These are phyloP conservation scores for Neoboletus magnificus DNA, from an alignment of 768 basidiomycete species.

Conservation along the genomic window DNA sequence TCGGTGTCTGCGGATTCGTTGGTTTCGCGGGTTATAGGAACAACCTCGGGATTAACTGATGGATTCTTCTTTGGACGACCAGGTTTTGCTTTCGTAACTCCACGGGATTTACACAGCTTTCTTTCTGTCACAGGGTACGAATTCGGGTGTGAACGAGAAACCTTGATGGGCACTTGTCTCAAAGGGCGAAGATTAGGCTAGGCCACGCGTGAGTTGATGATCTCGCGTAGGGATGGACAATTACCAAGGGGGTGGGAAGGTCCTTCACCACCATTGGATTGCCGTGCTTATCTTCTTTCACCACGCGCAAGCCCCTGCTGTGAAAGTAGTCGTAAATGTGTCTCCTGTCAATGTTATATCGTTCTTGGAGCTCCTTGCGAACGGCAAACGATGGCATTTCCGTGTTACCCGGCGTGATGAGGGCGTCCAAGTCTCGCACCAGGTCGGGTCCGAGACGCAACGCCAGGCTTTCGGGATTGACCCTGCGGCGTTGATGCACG, in stretches of 20 bases:
- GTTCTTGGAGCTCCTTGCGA: conserved; percentile 67
- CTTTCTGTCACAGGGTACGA: conserved; percentile 13
- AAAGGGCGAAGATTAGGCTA: conserved; percentile 33
- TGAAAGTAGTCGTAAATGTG: conserved; percentile 82
- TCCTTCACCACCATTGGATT: conserved; percentile 39
- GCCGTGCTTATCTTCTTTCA: conserved; percentile 60
- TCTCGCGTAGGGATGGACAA: conserved; percentile 5
- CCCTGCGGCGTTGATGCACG: conserved; percentile 39
- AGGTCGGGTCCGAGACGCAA: conserved; percentile 61
- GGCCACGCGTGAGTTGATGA: conserved; percentile 7
- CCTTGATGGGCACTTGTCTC: conserved; percentile 25
- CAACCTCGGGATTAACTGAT: conserved; percentile 4
- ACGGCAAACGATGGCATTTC: conserved; percentile 76
- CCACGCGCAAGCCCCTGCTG: conserved; percentile 56
- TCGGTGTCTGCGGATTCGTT: conserved; percentile 4
- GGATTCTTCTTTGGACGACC: conserved; percentile 28
- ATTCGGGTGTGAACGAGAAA: conserved; percentile 18
- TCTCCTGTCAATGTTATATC: conserved; percentile 65
- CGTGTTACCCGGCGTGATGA: conserved; percentile 59
- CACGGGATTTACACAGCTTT: conserved; percentile 24
- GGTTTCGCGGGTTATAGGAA: conserved; percentile 7
- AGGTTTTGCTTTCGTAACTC: conserved; percentile 30
- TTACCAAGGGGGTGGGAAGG: conserved; percentile 21
- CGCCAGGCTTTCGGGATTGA: conserved; percentile 71
- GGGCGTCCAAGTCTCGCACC: conserved; percentile 68